These are phyloP conservation scores for Pouteria campechiana DNA, from an alignment of 179 eudicot species.

Conservation along the genomic window DNA sequence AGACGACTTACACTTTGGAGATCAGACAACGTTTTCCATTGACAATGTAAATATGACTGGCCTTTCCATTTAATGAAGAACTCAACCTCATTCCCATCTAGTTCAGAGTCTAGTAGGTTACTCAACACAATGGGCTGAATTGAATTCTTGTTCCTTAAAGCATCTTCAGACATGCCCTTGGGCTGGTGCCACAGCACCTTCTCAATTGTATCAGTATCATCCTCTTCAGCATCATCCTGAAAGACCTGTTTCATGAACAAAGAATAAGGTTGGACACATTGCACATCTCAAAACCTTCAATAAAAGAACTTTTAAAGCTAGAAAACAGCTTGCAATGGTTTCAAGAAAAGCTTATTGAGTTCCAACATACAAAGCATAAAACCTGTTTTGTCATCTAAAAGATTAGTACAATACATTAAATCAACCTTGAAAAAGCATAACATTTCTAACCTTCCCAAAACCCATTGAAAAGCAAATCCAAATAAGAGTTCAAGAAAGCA, in stretches of 20 bases:
- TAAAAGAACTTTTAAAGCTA: too few relatives aligned
- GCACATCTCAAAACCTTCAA: too few relatives aligned
- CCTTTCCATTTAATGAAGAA: constrained; percentile 98
- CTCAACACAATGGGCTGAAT: constrained; percentile 65
- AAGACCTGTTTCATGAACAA: neutral
- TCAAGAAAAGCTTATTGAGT: too few relatives aligned
- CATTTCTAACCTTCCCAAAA: too few relatives aligned
- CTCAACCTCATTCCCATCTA: constrained; percentile 86
- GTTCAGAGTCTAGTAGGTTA: constrained; percentile 70
- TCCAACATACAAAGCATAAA: too few relatives aligned
- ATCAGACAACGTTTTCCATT: constrained; percentile 74
- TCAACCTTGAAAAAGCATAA: too few relatives aligned
- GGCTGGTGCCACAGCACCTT: constrained; percentile 97
- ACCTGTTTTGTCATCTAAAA: too few relatives aligned
- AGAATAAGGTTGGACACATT: neutral
- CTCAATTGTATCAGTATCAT: constrained; percentile 81
- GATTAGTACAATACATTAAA: too few relatives aligned
- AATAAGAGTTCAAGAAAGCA: too few relatives aligned
- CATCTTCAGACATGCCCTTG: constrained; percentile 94
- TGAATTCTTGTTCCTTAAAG: constrained; percentile 52
- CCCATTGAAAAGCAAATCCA: too few relatives aligned
- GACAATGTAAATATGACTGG: constrained; percentile 91
- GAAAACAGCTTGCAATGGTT: too few relatives aligned
- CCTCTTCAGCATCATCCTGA: constrained; percentile 88
- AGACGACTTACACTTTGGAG: constrained; percentile 69